These are phyloP conservation scores for Tricharina praecox DNA, from an alignment of 495 filamentous ascomycete genomes.

Conservation along the genomic window DNA sequence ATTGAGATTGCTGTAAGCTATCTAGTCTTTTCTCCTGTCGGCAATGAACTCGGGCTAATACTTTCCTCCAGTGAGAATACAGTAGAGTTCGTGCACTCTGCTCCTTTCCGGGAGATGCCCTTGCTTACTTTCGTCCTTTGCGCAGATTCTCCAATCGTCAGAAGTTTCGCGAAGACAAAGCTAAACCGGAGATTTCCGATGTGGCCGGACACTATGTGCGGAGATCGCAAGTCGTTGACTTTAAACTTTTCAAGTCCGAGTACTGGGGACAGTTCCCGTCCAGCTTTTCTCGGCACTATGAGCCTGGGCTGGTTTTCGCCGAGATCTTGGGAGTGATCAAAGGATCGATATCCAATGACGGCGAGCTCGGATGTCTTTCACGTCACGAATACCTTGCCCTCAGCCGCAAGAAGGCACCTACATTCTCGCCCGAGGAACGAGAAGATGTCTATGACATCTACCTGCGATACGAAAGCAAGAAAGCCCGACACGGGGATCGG, in stretches of 20 bases:
- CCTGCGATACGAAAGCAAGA: constrained; percentile 28
- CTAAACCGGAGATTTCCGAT: no score
- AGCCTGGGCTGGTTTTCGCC: constrained; percentile 28
- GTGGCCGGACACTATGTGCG: not conserved
- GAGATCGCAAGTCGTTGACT: constrained; percentile 26
- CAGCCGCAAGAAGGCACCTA: constrained; percentile 22
- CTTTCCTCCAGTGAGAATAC: no score
- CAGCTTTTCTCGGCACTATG: constrained; percentile 8
- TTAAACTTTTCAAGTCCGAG: constrained; percentile 27
- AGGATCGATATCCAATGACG: constrained; percentile 21
- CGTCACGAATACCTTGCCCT: constrained; percentile 26
- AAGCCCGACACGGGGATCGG: constrained; percentile 23
- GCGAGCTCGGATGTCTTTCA: constrained; percentile 19
- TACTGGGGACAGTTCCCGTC: constrained; percentile 29
- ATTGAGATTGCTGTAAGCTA: constrained; percentile 27
- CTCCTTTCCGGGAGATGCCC: no score
- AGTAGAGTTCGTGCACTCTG: constrained; percentile 6
- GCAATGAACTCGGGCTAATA: no score
- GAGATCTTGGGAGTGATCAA: constrained; percentile 35
- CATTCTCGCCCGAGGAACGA: constrained; percentile 23
- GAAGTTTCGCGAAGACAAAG: constrained; percentile 2
- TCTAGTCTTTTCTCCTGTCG: no score
- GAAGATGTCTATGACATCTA: constrained; percentile 27
- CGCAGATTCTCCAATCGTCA: constrained; percentile 7
- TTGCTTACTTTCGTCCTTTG: not conserved